Evolutionary conservation across 140 eudicot genomes (phyloP).

Genomic region (Cichorium intybus): DNA sequence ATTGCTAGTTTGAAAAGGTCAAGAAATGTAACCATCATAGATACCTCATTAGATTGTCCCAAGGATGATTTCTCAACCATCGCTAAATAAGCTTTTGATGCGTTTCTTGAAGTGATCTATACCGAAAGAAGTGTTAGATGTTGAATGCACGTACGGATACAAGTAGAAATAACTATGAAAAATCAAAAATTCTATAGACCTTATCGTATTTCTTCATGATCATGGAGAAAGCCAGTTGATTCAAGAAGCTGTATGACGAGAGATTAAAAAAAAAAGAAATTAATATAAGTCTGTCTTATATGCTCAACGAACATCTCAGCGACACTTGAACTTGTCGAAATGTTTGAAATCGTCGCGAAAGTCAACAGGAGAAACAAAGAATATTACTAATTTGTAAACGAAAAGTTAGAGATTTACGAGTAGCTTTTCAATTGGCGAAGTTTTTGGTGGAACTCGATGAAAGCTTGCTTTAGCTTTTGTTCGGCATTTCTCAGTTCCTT

Average conservation of each 20-base stretch:
- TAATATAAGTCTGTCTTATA: no score
- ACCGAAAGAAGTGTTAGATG: not conserved
- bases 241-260: conserved; percentile 41
- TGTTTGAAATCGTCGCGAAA: not conserved
- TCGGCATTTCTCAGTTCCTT: conserved; percentile 44
- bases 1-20: not conserved
- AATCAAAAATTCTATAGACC: conserved; percentile 25
- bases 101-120: conserved; percentile 55
- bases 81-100: conserved; percentile 48
- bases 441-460: conserved; percentile 52
- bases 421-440: conserved; percentile 63
- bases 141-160: not conserved
- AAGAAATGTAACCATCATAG: not conserved
- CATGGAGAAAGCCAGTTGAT: conserved; percentile 52
- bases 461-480: conserved; percentile 47
- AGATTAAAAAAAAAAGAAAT: not conserved
- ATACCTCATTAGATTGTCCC: conserved; percentile 59
- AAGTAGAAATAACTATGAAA: not conserved
- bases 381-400: not conserved
- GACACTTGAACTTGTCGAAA: not conserved
- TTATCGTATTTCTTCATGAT: conserved; percentile 70
- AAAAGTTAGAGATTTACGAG: conserved; percentile 34
- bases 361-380: no score
- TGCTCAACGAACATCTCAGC: conserved; percentile 7
- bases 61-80: conserved; percentile 64